A percentile compares a stretch with the other conserved stretches of the same genome.
phyloP scores from a whole-genome alignment of 805 yeast genomes.

The Jamesozyma jinghongensis region DNA sequence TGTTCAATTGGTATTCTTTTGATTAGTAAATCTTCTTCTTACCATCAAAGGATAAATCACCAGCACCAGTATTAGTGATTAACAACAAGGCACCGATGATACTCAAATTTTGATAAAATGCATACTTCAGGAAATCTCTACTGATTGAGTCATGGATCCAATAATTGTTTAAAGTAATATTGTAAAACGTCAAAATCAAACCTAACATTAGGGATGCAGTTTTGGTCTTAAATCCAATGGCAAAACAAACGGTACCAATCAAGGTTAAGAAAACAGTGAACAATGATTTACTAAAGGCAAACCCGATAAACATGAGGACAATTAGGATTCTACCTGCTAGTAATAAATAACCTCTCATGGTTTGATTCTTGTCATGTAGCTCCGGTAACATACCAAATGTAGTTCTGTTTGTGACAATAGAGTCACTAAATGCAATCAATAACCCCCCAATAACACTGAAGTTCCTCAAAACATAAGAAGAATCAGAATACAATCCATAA shows the following conservation, averaged over 20 bases:
- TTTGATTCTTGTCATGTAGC: conserved; percentile 54
- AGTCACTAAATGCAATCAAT: conserved; percentile 77
- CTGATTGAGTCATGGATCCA: conserved; percentile 67
- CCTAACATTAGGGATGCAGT: conserved; percentile 70
- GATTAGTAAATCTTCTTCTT: conserved; percentile 79
- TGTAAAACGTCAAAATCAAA: conserved; percentile 62
- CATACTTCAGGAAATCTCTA: conserved; percentile 86
- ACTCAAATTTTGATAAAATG: conserved; percentile 87
- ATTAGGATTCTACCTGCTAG: conserved; percentile 84
- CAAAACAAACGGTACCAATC: conserved; percentile 69
- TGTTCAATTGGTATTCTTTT: no score
- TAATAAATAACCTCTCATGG: conserved; percentile 64
- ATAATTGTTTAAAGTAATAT: conserved; percentile 74
- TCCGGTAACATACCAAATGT: conserved; percentile 40
- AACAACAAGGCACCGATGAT: conserved; percentile 90
- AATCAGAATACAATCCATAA: conserved; percentile 79
- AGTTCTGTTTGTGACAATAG: conserved; percentile 68
- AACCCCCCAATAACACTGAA: conserved; percentile 89
- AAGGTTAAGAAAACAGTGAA: conserved; percentile 55
- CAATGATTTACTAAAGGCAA: conserved; percentile 71
- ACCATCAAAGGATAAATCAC: conserved; percentile 85
- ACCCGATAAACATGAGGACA: conserved; percentile 77
- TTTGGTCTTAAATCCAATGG: conserved; percentile 88
- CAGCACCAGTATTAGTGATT: conserved; percentile 94
- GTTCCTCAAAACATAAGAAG: conserved; percentile 76